phyloP scores from a whole-genome alignment of 768 basidiomycete genomes.

The Clavulina sp. region DNA sequence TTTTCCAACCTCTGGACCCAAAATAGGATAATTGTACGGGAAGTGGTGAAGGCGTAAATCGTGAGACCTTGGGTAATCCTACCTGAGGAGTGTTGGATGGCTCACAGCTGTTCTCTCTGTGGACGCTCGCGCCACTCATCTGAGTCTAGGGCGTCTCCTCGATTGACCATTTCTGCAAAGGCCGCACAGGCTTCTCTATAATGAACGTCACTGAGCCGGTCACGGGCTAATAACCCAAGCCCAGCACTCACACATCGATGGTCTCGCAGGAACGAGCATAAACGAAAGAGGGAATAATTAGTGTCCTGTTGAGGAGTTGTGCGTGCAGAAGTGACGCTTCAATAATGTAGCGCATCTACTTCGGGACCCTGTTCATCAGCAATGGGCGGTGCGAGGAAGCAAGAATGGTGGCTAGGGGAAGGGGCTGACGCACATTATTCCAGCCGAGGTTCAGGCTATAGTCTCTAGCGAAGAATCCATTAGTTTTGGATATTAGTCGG shows the following conservation, averaged over 20 bases:
- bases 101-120: slow-evolving; percentile 16
- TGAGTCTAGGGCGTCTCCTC: slow-evolving; percentile 24
- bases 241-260: no score
- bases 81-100: slow-evolving; percentile 14
- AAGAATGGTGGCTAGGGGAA: neutral
- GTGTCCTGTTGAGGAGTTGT: slow-evolving; percentile 25
- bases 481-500: slow-evolving; percentile 23
- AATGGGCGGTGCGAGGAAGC: neutral
- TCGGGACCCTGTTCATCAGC: neutral
- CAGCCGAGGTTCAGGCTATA: slow-evolving; percentile 30
- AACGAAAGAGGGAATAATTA: slow-evolving; percentile 28
- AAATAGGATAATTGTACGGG: neutral
- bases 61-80: neutral
- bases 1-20: slow-evolving; percentile 11
- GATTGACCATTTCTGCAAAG: slow-evolving; percentile 28
- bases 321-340: slow-evolving; percentile 30
- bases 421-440: slow-evolving; percentile 27
- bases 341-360: slow-evolving; percentile 32
- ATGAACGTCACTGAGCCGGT: neutral
- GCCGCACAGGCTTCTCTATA: slow-evolving; percentile 21
- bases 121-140: slow-evolving; percentile 27
- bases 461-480: slow-evolving; percentile 29
- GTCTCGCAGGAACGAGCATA: slow-evolving; percentile 31
- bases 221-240: neutral
- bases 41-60: neutral